Evolutionary conservation across 192 early-diverging fungal genomes (phyloP), one percentile per base, ranked within the genome.

Genomic region (Mycoemilia scoparia): DNA sequence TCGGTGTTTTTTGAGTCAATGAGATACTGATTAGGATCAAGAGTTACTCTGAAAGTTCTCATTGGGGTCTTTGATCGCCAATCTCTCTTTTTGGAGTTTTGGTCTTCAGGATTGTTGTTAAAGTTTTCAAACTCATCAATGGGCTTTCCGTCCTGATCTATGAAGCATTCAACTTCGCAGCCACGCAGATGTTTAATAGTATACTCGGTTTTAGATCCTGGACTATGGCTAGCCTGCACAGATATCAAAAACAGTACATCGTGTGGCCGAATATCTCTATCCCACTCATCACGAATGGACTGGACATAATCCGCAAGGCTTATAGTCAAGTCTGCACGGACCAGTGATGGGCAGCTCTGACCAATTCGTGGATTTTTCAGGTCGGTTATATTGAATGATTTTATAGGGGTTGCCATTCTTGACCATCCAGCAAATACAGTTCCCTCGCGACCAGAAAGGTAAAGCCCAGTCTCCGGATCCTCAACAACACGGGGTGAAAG

Each of bases 351-450:
- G 18, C 66, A 71, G 17, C 44, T 49, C 39, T 87, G 48, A 25
- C 61, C 61, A 15, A 64, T 23, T n/a, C 29, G 26, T 2, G 55
- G 51, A 15, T 33, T 34, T 33, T 41, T 44, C 45, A 91, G 68
- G 42, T 88, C 78, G 1, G 74, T 66, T 18, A 93, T 62, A 3
- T 54, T 60, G 38, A 87, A 70, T 32, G 55, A 35, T 4, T 67
- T 66, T 27, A 93, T 68, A 0, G 74, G 73, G 21, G 74, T 43
- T 0, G 83, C 95, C 79, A 92, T 96, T 26, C 89, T 61, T 6
- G 87, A 77, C 90, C 92, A 96, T 20, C 95, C 92, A 2, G 53
- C 54, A 58, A 93, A 97, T 0, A 79, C 88, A 0, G 39, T 36
- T 23, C 71, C 60, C 1, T 72, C 65, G 22, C 57, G 60, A 24